Conservation (phyloP, 768 basidiomycete species). For the Boletus subcaerulescens region DNA sequence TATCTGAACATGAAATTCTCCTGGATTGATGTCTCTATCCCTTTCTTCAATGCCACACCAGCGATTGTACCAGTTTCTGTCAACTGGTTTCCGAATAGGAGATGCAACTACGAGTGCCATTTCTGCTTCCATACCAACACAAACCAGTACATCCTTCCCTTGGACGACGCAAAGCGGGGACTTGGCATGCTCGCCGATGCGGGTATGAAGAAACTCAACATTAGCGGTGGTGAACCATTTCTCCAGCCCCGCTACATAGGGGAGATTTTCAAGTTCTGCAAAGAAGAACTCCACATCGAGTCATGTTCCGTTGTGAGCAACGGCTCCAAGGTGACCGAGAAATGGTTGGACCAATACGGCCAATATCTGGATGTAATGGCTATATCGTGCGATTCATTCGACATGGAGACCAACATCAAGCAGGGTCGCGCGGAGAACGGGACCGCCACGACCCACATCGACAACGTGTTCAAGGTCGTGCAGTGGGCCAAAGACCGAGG, state of each 20-base stretch:
- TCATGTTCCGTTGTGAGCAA: slow-evolving; percentile 36
- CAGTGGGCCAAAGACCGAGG: slow-evolving; percentile 35
- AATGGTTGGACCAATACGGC: slow-evolving; percentile 40
- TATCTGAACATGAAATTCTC: slow-evolving; percentile 3
- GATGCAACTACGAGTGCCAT: slow-evolving; percentile 37
- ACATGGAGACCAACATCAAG: slow-evolving; percentile 33
- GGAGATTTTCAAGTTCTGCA: slow-evolving; percentile 36
- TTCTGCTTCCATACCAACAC: slow-evolving; percentile 43
- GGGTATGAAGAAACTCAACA: slow-evolving; percentile 38
- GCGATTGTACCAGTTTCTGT: slow-evolving; percentile 21
- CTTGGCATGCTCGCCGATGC: slow-evolving; percentile 31
- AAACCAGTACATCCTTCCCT: slow-evolving; percentile 32
- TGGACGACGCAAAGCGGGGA: slow-evolving; percentile 36
- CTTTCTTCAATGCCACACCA: slow-evolving; percentile 12
- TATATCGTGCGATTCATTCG: slow-evolving; percentile 41
- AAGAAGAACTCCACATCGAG: slow-evolving; percentile 36
- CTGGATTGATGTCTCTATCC: slow-evolving; percentile 18
- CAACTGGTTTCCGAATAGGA: slow-evolving; percentile 27
- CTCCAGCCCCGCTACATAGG: slow-evolving; percentile 38
- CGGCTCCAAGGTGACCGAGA: slow-evolving; percentile 41
- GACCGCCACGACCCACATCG: slow-evolving; percentile 30
- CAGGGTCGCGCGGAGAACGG: slow-evolving; percentile 35
- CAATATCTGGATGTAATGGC: slow-evolving; percentile 41
- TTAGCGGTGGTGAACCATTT: slow-evolving; percentile 38
- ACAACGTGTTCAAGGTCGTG: slow-evolving; percentile 34